Conservation (phyloP, 2,329 filamentous ascomycete genomes). For the Neonectria magnoliae region DNA sequence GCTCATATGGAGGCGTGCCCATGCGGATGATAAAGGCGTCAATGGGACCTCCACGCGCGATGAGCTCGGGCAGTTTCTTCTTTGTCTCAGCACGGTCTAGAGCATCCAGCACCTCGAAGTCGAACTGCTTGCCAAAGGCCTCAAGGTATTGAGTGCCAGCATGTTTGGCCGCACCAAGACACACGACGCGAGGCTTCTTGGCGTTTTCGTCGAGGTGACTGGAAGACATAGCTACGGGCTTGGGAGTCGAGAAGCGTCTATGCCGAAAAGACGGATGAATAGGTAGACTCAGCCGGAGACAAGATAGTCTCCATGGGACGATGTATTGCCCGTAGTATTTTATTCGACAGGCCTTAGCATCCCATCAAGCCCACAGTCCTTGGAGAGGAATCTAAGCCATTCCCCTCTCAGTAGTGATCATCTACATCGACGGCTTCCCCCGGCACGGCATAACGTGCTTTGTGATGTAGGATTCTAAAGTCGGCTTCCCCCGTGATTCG, state of each 20-base stretch:
- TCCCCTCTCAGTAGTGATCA: conserved; percentile 1
- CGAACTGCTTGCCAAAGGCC: conserved; percentile 48
- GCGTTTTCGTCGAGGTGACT: conserved; percentile 19
- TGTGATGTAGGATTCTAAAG: background rate
- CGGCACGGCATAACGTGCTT: background rate
- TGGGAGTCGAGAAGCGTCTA: background rate
- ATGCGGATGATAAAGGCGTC: conserved; percentile 60
- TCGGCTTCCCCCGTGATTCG: conserved; percentile 32
- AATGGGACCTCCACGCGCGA: conserved; percentile 49
- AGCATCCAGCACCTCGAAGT: conserved; percentile 49
- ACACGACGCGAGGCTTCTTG: conserved; percentile 52
- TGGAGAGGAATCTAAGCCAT: background rate
- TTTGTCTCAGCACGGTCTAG: conserved; percentile 49
- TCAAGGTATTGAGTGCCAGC: conserved; percentile 51
- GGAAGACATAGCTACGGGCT: conserved; percentile 22
- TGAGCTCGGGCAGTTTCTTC: conserved; percentile 46
- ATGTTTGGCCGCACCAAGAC: conserved; percentile 51
- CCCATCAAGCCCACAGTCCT: background rate
- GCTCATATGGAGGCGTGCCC: conserved; percentile 59
- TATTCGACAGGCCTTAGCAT: background rate
- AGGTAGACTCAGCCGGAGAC: background rate
- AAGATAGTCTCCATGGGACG: background rate
- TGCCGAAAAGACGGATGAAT: background rate
- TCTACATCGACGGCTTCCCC: conserved; percentile 4
- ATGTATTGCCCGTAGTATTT: background rate